Evolutionary conservation across 2,329 filamentous ascomycete species (phyloP), one percentile per base, ranked within the genome.

Genomic region (Cryphonectria parasitica): DNA sequence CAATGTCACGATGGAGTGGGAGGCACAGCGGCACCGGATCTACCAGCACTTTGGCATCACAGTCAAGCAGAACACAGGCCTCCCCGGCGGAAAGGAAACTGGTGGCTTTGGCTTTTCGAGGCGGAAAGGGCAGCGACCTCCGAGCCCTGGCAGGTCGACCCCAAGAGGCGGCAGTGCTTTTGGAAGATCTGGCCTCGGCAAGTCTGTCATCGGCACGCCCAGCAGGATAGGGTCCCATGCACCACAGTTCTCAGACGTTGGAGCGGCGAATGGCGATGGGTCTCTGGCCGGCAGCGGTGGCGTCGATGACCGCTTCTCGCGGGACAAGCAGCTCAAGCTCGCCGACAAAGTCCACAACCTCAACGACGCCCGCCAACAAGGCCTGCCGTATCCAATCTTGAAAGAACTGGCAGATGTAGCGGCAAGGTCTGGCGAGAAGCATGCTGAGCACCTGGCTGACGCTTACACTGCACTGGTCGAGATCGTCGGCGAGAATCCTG

Each of bases 21-120:
- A 98, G 76, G 91, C 92, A 22, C 95, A 98, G 82, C 91, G 95
- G 73, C 93, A 92, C 80, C 91, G 91, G 74, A 97, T 99, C 74
- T 98, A 98, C 81, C 91, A 97, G 77, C 96, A 99, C 81, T 98
- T 99, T 80, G 96, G 96, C 19, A 91, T 99, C 78, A 91, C 90
- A 77, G 83, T 87, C 7, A 83, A 84, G 34, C 87, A 90, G 64
- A 77, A 70, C 75, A 75, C 79, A 63, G 66, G 77, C 78, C 71
- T 70, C 52, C 73, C 62, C 73, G 77, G 43, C 60, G 79, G 80
- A 66, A 82, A 83, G 74, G 85, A 88, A 72, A 79, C 83, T 4
- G 87, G 84, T 28, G 88, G 85, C 28, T 91, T 91, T 75, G 89
- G 89, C 15, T 84, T 87, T 63, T 90, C 89, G 7, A 82, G 86